Evolutionary conservation across 148 eudicot species (phyloP).

Genomic region (Bassia scoparia): DNA sequence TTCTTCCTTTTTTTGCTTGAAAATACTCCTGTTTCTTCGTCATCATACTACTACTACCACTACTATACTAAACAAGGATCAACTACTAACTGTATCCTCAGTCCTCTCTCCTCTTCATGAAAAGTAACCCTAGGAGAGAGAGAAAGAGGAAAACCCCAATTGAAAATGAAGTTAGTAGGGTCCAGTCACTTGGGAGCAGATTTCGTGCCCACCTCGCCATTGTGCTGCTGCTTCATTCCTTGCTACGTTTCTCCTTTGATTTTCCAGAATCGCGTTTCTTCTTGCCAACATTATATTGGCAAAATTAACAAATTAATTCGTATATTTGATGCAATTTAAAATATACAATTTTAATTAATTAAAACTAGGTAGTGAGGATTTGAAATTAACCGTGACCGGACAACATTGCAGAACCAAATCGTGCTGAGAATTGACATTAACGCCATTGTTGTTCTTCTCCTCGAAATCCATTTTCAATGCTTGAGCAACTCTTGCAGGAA

Average conservation of each 20-base stretch:
- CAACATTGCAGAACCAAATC: constrained; percentile 17
- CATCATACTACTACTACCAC: not conserved
- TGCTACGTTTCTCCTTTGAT: constrained; percentile 27
- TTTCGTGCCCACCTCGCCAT: constrained; percentile 29
- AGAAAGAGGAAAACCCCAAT: not conserved
- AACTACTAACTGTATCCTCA: too few relatives aligned
- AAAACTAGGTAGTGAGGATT: too few relatives aligned
- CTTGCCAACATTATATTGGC: constrained; percentile 42
- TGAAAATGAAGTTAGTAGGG: constrained; percentile 10
- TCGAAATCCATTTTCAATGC: constrained; percentile 35
- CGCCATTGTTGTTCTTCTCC: constrained; percentile 29
- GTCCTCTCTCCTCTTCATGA: constrained; percentile 14
- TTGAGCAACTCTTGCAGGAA: constrained; percentile 40
- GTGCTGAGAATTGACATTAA: constrained; percentile 12
- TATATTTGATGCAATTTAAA: too few relatives aligned
- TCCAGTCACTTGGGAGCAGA: constrained; percentile 33
- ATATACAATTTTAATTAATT: too few relatives aligned
- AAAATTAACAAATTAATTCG: too few relatives aligned
- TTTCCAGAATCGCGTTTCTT: constrained; percentile 36
- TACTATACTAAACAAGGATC: constrained; percentile 18
- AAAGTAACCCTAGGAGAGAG: constrained; percentile 27
- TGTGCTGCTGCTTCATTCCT: constrained; percentile 9
- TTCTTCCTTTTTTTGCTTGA: not conserved
- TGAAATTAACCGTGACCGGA: constrained; percentile 35
- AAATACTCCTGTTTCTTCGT: not conserved